Evolutionary conservation across 768 basidiomycete species (phyloP), one percentile per base, ranked within the genome.

Genomic region (Leccinum incarnatum): DNA sequence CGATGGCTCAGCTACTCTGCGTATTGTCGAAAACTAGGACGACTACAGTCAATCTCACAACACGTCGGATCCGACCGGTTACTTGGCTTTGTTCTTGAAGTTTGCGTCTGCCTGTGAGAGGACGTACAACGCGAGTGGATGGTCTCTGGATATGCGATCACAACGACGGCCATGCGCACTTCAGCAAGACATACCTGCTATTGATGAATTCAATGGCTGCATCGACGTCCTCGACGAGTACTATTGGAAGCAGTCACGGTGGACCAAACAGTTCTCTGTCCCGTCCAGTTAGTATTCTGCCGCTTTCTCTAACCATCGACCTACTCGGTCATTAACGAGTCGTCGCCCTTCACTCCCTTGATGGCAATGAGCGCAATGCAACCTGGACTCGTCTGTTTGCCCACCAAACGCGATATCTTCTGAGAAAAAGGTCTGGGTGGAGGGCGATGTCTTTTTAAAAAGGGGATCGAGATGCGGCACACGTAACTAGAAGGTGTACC

Each of bases 241-340:
- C 75, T 42, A 95, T 78, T 3, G 91, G 87, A 23, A 95, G 74
- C 10, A 95, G 63, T 34, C 5, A 34, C 12, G 2, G 34, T 8
- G 93, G 93, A 0, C 92, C 93, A 64, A 95, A 94, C 46, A 94
- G 79, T 66, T 95, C 93, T 59, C 91, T 92, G 61, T 9, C 6
- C 0, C 46, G 17, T 48, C 5, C 4, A 14, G n/a, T 62, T 4
- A 62, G 32, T 21, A 7, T 48, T 30, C 1, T n/a, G 11, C 49
- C 30, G 15, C 11, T 53, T 53, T 12, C 32, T 15, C 17, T 5
- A 45, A 58, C 21, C 8, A 53, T 48, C 17, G 2, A 77, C 86
- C 52, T 64, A 89, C 89, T 89, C 86, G 67, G 79, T 78, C 89
- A 95, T 89, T 60, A 93, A 72, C 0, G 87, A 80, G 72, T 95